These are phyloP conservation scores for Aegilops sharonensis DNA, from an alignment of 176 grass and related monocot species.

Conservation along the genomic window DNA sequence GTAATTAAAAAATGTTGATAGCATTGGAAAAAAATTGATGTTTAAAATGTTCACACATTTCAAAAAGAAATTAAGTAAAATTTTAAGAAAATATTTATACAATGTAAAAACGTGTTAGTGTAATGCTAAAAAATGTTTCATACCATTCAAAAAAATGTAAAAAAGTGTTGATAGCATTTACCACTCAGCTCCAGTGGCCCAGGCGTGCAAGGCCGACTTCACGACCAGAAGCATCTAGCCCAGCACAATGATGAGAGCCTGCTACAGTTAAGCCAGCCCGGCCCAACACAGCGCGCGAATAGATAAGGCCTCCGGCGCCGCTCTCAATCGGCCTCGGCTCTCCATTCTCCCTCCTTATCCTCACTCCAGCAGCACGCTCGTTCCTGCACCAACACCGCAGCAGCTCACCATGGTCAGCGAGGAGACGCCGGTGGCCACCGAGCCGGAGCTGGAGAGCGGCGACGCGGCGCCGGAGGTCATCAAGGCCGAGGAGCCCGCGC, in stretches of 20 bases:
- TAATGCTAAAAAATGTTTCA: too few relatives aligned
- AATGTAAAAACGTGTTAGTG: too few relatives aligned
- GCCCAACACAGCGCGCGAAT: neutral
- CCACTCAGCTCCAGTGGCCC: neutral
- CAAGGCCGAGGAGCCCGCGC: constrained; percentile 24
- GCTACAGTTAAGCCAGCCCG: neutral
- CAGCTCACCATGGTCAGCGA: constrained; percentile 39
- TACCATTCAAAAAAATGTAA: too few relatives aligned
- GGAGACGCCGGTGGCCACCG: constrained; percentile 30
- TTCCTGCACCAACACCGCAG: constrained; percentile 5
- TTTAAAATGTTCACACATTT: too few relatives aligned
- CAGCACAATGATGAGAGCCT: too few relatives aligned
- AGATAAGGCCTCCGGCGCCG: constrained; percentile 14
- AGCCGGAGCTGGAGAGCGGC: constrained; percentile 28
- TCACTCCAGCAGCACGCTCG: neutral
- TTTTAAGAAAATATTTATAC: too few relatives aligned
- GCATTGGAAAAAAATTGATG: too few relatives aligned
- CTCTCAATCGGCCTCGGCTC: neutral
- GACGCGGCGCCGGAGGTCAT: neutral
- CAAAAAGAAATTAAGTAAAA: too few relatives aligned
- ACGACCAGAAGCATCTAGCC: too few relatives aligned
- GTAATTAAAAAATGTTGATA: too few relatives aligned
- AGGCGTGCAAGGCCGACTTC: too few relatives aligned
- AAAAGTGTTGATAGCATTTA: too few relatives aligned
- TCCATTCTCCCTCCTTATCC: constrained; percentile 28